Evolutionary conservation across 164 flowering plant genomes (phyloP).

Genomic region (Buxus sempervirens): DNA sequence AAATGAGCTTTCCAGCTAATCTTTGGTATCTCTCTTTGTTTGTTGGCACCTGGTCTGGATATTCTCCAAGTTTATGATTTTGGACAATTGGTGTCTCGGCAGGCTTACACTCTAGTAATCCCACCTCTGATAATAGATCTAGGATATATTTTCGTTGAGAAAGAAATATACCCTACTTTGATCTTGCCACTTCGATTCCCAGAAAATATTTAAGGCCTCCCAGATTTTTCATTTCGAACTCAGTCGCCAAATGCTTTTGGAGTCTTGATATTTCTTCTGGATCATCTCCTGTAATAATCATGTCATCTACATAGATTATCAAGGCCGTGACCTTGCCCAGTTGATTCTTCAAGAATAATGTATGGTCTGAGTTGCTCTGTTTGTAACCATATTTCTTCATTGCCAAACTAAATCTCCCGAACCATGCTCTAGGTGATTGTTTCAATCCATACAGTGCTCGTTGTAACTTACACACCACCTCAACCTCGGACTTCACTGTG

Average conservation of each 20-base stretch:
- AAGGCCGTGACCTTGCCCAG: neutral
- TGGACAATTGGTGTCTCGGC: slow-evolving; percentile 1
- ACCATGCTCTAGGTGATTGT: neutral
- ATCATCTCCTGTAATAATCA: slow-evolving; percentile 6
- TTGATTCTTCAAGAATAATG: neutral
- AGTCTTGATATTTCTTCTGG: neutral
- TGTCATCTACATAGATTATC: neutral
- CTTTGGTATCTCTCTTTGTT: neutral
- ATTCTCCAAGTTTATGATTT: neutral
- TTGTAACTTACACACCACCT: slow-evolving; percentile 1
- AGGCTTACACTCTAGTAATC: neutral
- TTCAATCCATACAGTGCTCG: neutral
- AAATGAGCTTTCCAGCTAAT: too few species aligned
- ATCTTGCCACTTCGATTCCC: too few species aligned
- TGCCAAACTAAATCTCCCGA: neutral
- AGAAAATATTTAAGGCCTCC: neutral
- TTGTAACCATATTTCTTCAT: slow-evolving; percentile 2
- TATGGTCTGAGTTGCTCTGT: slow-evolving; percentile 1
- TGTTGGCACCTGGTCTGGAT: neutral
- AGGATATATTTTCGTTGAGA: too few species aligned
- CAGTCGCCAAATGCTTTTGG: neutral
- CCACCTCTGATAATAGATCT: too few species aligned
- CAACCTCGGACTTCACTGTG: neutral
- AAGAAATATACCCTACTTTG: too few species aligned
- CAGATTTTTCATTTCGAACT: slow-evolving; percentile 12